phyloP scores from a whole-genome alignment of 306 rosid genomes.

The Sophora flavescens region DNA sequence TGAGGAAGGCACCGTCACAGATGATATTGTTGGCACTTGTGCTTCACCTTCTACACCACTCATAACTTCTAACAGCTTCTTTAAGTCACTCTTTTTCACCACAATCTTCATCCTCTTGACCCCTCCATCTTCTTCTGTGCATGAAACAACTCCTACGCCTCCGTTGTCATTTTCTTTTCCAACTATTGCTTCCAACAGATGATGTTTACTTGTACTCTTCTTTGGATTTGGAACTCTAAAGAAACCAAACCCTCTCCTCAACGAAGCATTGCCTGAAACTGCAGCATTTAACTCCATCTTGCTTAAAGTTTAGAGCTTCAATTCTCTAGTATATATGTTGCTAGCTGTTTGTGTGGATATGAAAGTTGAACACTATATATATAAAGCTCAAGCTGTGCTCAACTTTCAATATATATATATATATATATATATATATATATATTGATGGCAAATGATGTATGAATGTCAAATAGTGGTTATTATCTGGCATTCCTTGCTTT shows the following conservation, averaged over 20 bases:
- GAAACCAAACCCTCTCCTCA: slow-evolving; percentile 47
- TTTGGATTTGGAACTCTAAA: slow-evolving; percentile 42
- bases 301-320: not conserved
- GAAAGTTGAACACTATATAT: not conserved
- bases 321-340: not conserved
- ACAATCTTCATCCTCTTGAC: slow-evolving; percentile 66
- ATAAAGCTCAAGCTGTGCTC: not conserved
- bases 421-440: not conserved
- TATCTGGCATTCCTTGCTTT: slow-evolving; percentile 12
- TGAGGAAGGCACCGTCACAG: not conserved
- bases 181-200: slow-evolving; percentile 40
- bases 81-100: slow-evolving; percentile 57
- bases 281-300: slow-evolving; percentile 51
- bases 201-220: slow-evolving; percentile 29
- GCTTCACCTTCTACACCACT: not conserved
- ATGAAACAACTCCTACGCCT: slow-evolving; percentile 48
- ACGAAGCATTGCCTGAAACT: slow-evolving; percentile 1
- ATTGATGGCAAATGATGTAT: not conserved
- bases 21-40: not conserved
- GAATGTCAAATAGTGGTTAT: not conserved
- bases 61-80: slow-evolving; percentile 55
- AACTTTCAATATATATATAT: not conserved
- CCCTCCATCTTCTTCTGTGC: slow-evolving; percentile 57
- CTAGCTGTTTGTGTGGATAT: not conserved
- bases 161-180: slow-evolving; percentile 32